phyloP scores from a whole-genome alignment of 225 moss, liverwort and hornwort genomes.

The Antitrichia curtipendula region DNA sequence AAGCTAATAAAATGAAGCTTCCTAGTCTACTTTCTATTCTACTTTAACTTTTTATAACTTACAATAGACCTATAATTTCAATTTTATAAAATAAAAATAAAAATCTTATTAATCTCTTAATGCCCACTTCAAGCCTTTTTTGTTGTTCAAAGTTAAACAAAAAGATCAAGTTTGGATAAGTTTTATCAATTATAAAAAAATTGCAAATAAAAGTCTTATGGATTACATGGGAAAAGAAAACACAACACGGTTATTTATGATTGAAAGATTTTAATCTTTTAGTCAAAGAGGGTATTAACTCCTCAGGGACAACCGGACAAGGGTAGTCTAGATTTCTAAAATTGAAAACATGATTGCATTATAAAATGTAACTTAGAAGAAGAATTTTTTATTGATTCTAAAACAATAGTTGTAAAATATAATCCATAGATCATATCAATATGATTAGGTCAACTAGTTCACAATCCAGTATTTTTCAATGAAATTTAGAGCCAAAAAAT shows the following conservation, averaged over 20 bases:
- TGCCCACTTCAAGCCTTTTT: neutral
- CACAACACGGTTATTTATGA: fast-evolving
- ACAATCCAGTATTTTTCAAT: neutral
- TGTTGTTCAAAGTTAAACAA: neutral
- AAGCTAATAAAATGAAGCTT: neutral
- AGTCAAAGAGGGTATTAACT: neutral
- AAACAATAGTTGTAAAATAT: neutral
- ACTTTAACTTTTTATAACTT: too few relatives aligned
- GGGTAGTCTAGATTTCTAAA: neutral
- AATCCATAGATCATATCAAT: neutral
- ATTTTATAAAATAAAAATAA: neutral
- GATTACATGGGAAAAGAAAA: neutral
- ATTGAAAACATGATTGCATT: neutral
- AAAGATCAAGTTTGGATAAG: neutral
- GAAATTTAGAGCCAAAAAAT: neutral
- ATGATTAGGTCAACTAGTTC: neutral
- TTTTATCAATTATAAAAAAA: neutral
- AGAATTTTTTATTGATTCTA: neutral
- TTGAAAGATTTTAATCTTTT: neutral
- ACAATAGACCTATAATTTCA: fast-evolving
- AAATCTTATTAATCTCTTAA: too few relatives aligned
- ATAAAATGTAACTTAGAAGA: neutral
- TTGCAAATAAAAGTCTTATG: fast-evolving
- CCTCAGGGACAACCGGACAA: too few relatives aligned
- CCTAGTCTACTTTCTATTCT: neutral